Conservation (phyloP, 495 filamentous ascomycete species). For the Penicillium antarcticum region DNA sequence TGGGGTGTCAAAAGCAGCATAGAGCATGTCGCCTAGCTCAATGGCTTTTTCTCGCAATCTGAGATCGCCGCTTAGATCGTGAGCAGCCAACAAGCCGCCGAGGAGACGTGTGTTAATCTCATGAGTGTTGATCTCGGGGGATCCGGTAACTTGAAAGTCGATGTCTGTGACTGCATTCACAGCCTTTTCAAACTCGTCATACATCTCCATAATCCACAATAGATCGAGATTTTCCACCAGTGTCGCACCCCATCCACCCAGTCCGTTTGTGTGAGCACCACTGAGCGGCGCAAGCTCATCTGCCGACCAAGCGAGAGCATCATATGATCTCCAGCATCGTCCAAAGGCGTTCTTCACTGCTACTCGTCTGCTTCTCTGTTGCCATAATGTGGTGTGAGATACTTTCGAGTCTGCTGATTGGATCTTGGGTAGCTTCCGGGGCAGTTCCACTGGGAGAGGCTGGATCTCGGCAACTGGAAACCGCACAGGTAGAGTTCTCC, state of each 20-base stretch:
- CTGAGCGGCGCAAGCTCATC: slow-evolving; percentile 66
- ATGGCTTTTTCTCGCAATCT: slow-evolving; percentile 32
- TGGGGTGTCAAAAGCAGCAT: slow-evolving; percentile 37
- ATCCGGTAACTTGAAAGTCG: slow-evolving; percentile 54
- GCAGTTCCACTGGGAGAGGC: background rate
- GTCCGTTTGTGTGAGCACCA: slow-evolving; percentile 55
- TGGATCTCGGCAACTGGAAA: slow-evolving; percentile 1
- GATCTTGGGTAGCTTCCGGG: background rate
- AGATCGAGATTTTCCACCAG: slow-evolving; percentile 84
- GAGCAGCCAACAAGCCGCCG: slow-evolving; percentile 48
- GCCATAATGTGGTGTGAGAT: background rate
- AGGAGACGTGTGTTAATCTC: slow-evolving; percentile 49
- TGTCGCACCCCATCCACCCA: slow-evolving; percentile 81
- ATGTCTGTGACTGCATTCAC: slow-evolving; percentile 62
- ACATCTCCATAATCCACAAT: slow-evolving; percentile 82
- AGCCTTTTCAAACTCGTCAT: slow-evolving; percentile 75
- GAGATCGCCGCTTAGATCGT: slow-evolving; percentile 42
- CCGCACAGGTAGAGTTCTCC: slow-evolving; percentile 13
- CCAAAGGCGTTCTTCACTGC: slow-evolving; percentile 57
- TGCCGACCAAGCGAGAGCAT: slow-evolving; percentile 60
- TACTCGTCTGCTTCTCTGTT: slow-evolving; percentile 22
- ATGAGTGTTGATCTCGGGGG: slow-evolving; percentile 42
- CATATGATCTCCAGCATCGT: slow-evolving; percentile 65
- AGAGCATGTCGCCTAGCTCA: slow-evolving; percentile 36
- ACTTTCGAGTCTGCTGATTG: slow-evolving; percentile 2